Conservation (phyloP, 2,329 filamentous ascomycete genomes). For the Aureobasidium sp. region DNA sequence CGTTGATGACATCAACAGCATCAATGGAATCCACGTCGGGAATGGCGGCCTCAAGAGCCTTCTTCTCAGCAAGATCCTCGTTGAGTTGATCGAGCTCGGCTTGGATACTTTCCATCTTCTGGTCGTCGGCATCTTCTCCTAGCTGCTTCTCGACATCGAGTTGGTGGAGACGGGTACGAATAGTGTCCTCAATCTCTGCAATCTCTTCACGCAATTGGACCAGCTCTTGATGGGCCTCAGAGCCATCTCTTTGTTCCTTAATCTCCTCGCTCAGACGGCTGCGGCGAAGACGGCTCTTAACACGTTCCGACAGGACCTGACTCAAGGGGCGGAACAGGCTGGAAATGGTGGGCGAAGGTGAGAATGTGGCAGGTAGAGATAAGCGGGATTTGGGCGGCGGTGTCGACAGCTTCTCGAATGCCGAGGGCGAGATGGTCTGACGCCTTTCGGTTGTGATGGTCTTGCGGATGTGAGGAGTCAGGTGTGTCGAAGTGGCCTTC, state of each 20-base stretch:
- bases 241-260: conserved; percentile 23
- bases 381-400: conserved; percentile 25
- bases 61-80: conserved; percentile 22
- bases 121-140: conserved; percentile 33
- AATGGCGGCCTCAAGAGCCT: conserved; percentile 9
- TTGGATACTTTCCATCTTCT: conserved; percentile 26
- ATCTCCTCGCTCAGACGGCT: conserved; percentile 37
- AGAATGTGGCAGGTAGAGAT: conserved; percentile 26
- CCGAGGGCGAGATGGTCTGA: conserved; percentile 25
- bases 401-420: conserved; percentile 18
- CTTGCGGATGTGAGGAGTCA: conserved; percentile 29
- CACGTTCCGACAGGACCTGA: conserved; percentile 27
- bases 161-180: conserved; percentile 29
- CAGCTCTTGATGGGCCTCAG: conserved; percentile 31
- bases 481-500: conserved; percentile 25
- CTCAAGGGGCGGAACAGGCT: conserved; percentile 27
- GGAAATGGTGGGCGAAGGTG: conserved; percentile 20
- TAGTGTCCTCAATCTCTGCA: conserved; percentile 27
- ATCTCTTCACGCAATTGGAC: conserved; percentile 33
- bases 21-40: conserved; percentile 18
- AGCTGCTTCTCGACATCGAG: conserved; percentile 33
- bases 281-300: conserved; percentile 33
- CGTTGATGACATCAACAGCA: conserved; percentile 21
- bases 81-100: conserved; percentile 25
- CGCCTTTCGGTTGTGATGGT: conserved; percentile 26